These are phyloP conservation scores for Coleophoma crateriformis DNA, from an alignment of 2,329 filamentous ascomycete genomes.

Conservation along the genomic window DNA sequence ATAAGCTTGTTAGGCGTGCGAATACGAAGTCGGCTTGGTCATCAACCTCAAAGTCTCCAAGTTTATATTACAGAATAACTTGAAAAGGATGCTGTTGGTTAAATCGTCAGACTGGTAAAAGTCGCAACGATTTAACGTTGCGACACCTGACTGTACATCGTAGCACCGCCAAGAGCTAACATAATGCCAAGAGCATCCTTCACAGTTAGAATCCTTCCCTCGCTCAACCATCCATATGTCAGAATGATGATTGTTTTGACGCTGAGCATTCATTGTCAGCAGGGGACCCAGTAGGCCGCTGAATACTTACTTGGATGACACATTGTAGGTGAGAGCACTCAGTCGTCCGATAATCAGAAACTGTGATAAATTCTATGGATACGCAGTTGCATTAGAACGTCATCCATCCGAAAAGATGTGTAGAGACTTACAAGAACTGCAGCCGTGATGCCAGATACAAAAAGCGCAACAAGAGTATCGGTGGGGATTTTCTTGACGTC, in stretches of 20 bases:
- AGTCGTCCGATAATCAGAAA: conserved; percentile 30
- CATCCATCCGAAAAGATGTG: background rate
- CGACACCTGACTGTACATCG: conserved; percentile 35
- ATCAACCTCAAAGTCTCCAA: too few species aligned
- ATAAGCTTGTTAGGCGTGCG: too few species aligned
- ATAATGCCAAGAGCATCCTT: conserved; percentile 35
- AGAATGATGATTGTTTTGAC: conserved; percentile 40
- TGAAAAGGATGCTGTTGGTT: too few species aligned
- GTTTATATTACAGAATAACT: too few species aligned
- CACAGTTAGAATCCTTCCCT: conserved; percentile 32
- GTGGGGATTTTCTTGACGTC: conserved; percentile 26
- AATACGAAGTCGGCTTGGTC: too few species aligned
- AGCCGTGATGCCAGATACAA: conserved; percentile 35
- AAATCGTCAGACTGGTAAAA: background rate
- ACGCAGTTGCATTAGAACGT: conserved; percentile 9
- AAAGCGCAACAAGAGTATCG: conserved; percentile 32
- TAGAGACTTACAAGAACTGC: conserved; percentile 24
- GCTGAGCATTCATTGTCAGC: conserved; percentile 24
- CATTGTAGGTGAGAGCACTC: conserved; percentile 25
- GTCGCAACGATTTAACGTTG: conserved; percentile 10
- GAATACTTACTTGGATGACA: conserved; percentile 21
- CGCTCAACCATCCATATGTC: conserved; percentile 38
- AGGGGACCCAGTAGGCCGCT: background rate
- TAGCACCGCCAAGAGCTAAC: conserved; percentile 37
- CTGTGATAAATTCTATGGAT: conserved; percentile 27